phyloP scores from a whole-genome alignment of 345 rosid genomes.

The Syzygium jambos region DNA sequence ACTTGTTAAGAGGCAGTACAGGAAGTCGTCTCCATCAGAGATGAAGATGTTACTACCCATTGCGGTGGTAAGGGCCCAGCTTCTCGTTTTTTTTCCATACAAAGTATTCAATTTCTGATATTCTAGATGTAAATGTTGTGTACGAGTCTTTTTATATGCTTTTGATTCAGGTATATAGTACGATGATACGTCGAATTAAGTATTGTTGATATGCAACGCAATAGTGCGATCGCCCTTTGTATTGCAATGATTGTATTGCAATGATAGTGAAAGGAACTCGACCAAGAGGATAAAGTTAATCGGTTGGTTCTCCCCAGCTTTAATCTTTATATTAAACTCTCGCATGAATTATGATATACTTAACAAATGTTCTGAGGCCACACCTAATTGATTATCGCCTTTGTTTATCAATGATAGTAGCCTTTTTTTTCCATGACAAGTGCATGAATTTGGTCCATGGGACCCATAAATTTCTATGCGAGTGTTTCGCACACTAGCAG shows the following conservation, averaged over 20 bases:
- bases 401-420: neutral
- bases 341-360: neutral
- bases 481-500: neutral
- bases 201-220: neutral
- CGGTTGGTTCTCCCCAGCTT: neutral
- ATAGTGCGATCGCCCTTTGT: neutral
- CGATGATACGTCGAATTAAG: neutral
- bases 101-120: neutral
- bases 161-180: neutral
- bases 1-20: neutral
- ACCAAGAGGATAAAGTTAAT: constrained; percentile 22
- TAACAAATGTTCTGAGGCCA: neutral
- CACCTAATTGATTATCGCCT: neutral
- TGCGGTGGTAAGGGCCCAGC: neutral
- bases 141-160: neutral
- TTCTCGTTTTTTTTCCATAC: neutral
- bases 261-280: neutral
- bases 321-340: neutral
- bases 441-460: neutral
- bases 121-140: neutral
- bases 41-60: neutral
- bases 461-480: neutral
- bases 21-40: neutral
- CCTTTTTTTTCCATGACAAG: neutral
- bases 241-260: neutral